Evolutionary conservation across 371 early-diverging fungal genomes (phyloP), one percentile per base, ranked within the genome.

Genomic region (Syncephalastrum racemosum): DNA sequence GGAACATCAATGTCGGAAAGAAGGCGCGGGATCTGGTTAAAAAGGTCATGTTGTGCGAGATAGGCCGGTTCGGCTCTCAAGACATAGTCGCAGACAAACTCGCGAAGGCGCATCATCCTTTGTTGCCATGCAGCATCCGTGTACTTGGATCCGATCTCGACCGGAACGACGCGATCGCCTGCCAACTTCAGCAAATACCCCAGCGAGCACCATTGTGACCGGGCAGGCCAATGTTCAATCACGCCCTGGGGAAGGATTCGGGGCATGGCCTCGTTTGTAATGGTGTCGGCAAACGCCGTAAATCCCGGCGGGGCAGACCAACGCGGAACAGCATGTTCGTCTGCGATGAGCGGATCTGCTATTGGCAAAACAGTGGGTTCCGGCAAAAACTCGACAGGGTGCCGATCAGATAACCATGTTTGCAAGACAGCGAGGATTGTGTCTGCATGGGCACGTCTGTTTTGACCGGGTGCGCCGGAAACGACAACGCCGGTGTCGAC

Each of bases 41-140:
- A 88, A 7, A 97, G 64, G 61, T 94, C 83, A 62, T 96, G 93
- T 54, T 97, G 97, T 4, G 97, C 97, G 27, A 96, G 74, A 68
- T 97, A 97, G 3, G 83, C 87, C 6, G 16, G 24, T 16, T 52
- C 31, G 24, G 47, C 43, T 7, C 46, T 24, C 6, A 75, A 16
- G 8, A 91, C 61, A 46, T 75, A 77, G 2, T 69, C 44, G 20
- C 79, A 60, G 1, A 96, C 56, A 64, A 92, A 94, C 53, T 89
- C 90, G 6, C 78, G 82, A 50, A 93, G 77, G 0, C 84, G 75
- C 71, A 95, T 83, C 60, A 95, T 63, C 51, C 71, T 76, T 59
- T 93, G 95, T 4, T 86, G 73, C 96, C 96, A 97, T 4, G 67
- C 64, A 3, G 63, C 62, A 49, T 93, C 91, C 2, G 91, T 89